Conservation (phyloP, 2,329 filamentous ascomycete species). For the Lecanosticta acicola region DNA sequence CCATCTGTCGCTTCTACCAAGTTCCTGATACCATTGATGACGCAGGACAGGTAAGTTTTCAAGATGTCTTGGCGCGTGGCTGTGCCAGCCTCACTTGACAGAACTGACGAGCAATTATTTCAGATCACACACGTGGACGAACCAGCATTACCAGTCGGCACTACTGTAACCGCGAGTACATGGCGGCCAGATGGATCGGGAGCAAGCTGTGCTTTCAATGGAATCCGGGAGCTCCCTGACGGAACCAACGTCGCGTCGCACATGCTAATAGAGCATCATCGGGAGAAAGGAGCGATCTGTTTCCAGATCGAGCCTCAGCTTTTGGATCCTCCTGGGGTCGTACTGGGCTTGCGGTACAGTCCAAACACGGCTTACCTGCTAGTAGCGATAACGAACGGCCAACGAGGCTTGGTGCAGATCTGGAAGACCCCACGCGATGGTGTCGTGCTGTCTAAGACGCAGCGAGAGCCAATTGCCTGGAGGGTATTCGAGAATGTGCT, state of each 20-base stretch:
- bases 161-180: constrained; percentile 29
- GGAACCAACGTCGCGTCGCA: constrained; percentile 18
- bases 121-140: constrained; percentile 25
- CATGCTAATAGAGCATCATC: constrained; percentile 24
- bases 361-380: constrained; percentile 28
- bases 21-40: constrained; percentile 23
- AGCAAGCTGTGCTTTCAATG: constrained; percentile 28
- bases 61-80: not conserved
- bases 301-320: constrained; percentile 20
- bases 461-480: constrained; percentile 36
- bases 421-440: constrained; percentile 22
- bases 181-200: constrained; percentile 33
- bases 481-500: constrained; percentile 38
- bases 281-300: constrained; percentile 17
- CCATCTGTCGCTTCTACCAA: constrained; percentile 32
- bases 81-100: not conserved
- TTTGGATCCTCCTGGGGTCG: constrained; percentile 26
- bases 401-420: constrained; percentile 30
- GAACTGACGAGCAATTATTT: not conserved
- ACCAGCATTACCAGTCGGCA: constrained; percentile 22
- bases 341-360: constrained; percentile 29
- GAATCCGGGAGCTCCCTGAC: constrained; percentile 16
- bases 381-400: constrained; percentile 26
- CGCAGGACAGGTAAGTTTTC: constrained; percentile 15
- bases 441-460: constrained; percentile 3